Base-by-base conservation (phyloP, 371 early-diverging fungal genomes). In the Mucor irregularis region DNA sequence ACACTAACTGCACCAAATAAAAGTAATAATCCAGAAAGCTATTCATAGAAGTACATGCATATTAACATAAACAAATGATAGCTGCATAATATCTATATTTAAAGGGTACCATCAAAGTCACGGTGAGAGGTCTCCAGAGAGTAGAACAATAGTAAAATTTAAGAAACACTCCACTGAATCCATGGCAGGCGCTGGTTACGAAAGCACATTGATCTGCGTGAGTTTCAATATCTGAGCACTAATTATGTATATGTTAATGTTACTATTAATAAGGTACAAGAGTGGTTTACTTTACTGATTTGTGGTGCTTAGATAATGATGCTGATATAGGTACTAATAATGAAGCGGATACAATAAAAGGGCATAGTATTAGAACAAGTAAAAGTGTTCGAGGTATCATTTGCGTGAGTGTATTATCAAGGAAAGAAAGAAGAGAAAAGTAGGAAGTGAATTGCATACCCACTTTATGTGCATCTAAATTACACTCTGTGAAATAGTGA, bases 1-100 rank as follows among this genome's bases (percentile, higher is more conserved):
- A 83, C 77, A 13, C 88, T 85, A 21, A 85, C 75, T 45, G 86
- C 82, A 25, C 82, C 83, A 70, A 88, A 88, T 26, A 76, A 53
- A 37, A 73, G 39, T 33, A 73, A 54, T 42, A 76, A 53, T 26
- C 73, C 66, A 30, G 55, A 50, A 2, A 65, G 16, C 76, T 76
- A 54, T 6, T 35, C 11, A 34, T 26, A 60, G 11, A 11, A 17
- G n/a, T 13, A 29, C 29, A 30, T 44, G 17, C 4, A 5, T 14
- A 40, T 40, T 19, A 4, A 22, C 4, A 4, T 40, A 40, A 19
- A 28, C 29, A 44, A 16, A 16, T 25, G 8, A 16, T 17, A 28
- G 11, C 33, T 44, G 6, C 10, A 24, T 13, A 21, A n/a, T 30
- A 22, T 52, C n/a, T n/a, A n/a, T n/a, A n/a, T n/a, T n/a, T n/a